Conservation (phyloP, 208 protist species). For the Leptomonas seymouri region DNA sequence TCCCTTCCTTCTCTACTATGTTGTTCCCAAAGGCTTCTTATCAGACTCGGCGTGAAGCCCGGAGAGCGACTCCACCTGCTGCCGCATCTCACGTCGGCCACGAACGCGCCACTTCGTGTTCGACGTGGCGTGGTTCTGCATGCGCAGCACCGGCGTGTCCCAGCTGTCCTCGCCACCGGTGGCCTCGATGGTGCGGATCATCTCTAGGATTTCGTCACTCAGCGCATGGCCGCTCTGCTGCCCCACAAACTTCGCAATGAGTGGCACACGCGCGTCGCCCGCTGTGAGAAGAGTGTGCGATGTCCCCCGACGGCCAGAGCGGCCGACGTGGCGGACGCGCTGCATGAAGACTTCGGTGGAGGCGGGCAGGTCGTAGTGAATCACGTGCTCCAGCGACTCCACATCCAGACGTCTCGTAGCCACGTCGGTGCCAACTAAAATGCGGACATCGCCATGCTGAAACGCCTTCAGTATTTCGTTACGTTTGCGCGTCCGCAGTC, state of each 20-base stretch:
- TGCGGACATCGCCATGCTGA: constrained; percentile 68
- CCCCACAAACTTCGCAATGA: constrained; percentile 62
- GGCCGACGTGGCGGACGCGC: constrained; percentile 97
- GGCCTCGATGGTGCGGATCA: constrained; percentile 28
- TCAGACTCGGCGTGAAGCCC: constrained; percentile 12
- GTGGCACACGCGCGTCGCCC: constrained; percentile 58
- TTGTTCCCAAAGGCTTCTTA: constrained; percentile 10
- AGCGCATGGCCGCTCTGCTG: constrained; percentile 43
- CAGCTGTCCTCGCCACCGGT: constrained; percentile 44
- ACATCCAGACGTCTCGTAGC: constrained; percentile 95
- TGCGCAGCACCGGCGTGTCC: constrained; percentile 30
- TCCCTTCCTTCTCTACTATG: neutral
- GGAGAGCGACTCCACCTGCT: constrained; percentile 29
- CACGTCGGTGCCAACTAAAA: constrained; percentile 97
- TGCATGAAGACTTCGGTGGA: constrained; percentile 98
- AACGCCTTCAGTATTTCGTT: constrained; percentile 80
- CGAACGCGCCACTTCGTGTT: constrained; percentile 46
- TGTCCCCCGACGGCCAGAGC: constrained; percentile 92
- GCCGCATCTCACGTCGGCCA: constrained; percentile 33
- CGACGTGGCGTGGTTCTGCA: constrained; percentile 21
- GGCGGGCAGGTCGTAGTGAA: constrained; percentile 96
- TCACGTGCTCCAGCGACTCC: constrained; percentile 93
- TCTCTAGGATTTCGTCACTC: constrained; percentile 29
- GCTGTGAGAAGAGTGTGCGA: constrained; percentile 94
- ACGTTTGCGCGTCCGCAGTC: constrained; percentile 71